Base-by-base conservation (phyloP, 2,329 filamentous ascomycete genomes). In the Aspergillus bombycis region DNA sequence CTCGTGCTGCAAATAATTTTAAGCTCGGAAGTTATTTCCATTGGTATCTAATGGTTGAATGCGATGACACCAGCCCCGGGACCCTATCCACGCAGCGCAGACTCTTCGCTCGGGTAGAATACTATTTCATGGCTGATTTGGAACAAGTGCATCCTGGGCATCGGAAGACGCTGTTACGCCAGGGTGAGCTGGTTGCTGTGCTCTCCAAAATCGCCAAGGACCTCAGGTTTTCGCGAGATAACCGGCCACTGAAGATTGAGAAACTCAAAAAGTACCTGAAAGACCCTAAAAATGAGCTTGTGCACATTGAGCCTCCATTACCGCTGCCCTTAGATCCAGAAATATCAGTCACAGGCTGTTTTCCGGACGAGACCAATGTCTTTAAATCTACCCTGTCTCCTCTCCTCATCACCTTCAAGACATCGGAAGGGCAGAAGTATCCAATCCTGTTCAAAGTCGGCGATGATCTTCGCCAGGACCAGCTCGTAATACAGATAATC, bases 11-110 rank as follows among this genome's bases (percentile, higher is more conserved):
- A 16, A 88, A 90, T 65, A 98, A 96, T 73, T 92, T 97, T 72
- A 90, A 91, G 64, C 85, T 99, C 1, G 95, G 94, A 34, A 99
- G 96, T 75, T 97, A 96, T 79, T 88, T 99, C 60, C 92, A 97
- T 77, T 99, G 95, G 95, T 99, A 98, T 77, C 84, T 99, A 2
- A 97, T 97, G 89, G 95, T 99, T 1, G 96, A 99, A 79, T 96
- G 94, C 70, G 93, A 96, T 70, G 94, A 97, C 75, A 78, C 80
- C 45, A 93, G 91, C 68, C 88, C 88, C 4, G 90, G 93, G 50
- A 92, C 94, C 70, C 85, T 88, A 26, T 83, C 87, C 5, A 88
- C 89, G 62, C 91, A 94, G 73, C 90, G 92, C 53, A 91, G 92
- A 66, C 88, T 98, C 21, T 99, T 97, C 77, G 90, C 92, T 32